Evolutionary conservation across 1,284 basidiomycete genomes (phyloP), one percentile per base, ranked within the genome.

Genomic region (Xerocomus nothofagi): DNA sequence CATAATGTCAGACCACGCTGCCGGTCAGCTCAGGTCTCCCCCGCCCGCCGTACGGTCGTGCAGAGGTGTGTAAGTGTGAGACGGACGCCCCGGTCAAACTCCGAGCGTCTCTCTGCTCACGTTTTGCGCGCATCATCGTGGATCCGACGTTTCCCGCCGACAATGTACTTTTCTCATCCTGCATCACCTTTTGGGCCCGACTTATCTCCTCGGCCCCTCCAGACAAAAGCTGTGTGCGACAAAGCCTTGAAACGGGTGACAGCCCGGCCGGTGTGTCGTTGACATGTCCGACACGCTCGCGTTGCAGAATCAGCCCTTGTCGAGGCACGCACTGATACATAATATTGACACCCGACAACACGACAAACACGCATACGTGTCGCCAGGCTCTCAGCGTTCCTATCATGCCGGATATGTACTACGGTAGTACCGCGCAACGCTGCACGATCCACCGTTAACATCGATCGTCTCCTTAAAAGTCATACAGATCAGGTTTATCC

Each of bases 401-500:
- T n/a, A n/a, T n/a, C n/a, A n/a, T n/a, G n/a, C n/a, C n/a, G n/a
- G n/a, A n/a, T n/a, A n/a, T n/a, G n/a, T n/a, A n/a, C n/a, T n/a
- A n/a, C n/a, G n/a, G n/a, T n/a, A n/a, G n/a, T n/a, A n/a, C n/a
- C n/a, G n/a, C n/a, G n/a, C n/a, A n/a, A n/a, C n/a, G n/a, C n/a
- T n/a, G n/a, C n/a, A n/a, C n/a, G n/a, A n/a, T n/a, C n/a, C n/a
- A n/a, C n/a, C n/a, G n/a, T n/a, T n/a, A n/a, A 38, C 32, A 27
- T 6, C 12, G 7, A 18, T 21, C 23, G 23, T 39, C 23, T 39
- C 21, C 39, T 63, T 61, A 81, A 62, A 82, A 82, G 57, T 81
- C 79, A 54, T 81, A 82, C 63, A 81, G 57, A 57, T 88, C 87
- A 32, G 82, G 82, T 55, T 75, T 73, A 59, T 88, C 86, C 50